Conservation (phyloP, 441 rosid species). For the Bocquillonia castaneifolia region DNA sequence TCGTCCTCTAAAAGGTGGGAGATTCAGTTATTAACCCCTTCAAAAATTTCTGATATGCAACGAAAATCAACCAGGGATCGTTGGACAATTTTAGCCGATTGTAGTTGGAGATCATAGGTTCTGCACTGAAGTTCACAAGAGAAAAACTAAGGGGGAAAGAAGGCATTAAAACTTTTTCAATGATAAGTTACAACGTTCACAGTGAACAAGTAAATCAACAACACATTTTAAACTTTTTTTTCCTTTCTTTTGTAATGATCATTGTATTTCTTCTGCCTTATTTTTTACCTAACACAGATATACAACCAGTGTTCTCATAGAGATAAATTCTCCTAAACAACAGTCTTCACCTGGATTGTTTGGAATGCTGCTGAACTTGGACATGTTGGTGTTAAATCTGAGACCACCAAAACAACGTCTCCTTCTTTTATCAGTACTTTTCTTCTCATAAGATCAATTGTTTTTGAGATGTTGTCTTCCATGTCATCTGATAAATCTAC, state of each 20-base stretch:
- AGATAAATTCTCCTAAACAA: constrained; percentile 13
- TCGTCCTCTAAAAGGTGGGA: too few relatives aligned
- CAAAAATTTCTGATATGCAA: too few relatives aligned
- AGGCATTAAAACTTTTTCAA: neutral
- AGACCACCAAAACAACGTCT: constrained; percentile 70
- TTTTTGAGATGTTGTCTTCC: constrained; percentile 73
- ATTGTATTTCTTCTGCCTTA: too few relatives aligned
- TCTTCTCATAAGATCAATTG: constrained; percentile 65
- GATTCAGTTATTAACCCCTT: too few relatives aligned
- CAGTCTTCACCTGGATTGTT: constrained; percentile 53
- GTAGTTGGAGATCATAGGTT: too few relatives aligned
- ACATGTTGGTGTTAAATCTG: constrained; percentile 56
- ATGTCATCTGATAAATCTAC: constrained; percentile 73
- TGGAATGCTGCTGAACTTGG: constrained; percentile 43
- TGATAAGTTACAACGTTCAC: neutral
- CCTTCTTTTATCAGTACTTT: constrained; percentile 85
- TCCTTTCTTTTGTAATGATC: too few relatives aligned
- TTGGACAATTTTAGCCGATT: too few relatives aligned
- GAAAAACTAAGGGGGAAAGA: neutral
- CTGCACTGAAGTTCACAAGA: too few relatives aligned
- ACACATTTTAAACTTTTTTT: too few relatives aligned
- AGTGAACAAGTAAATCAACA: too few relatives aligned
- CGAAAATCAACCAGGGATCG: too few relatives aligned
- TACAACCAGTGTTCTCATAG: neutral
- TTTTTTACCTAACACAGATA: too few relatives aligned